Evolutionary conservation across 495 filamentous ascomycete species (phyloP).

Genomic region (Lepraria neglecta): DNA sequence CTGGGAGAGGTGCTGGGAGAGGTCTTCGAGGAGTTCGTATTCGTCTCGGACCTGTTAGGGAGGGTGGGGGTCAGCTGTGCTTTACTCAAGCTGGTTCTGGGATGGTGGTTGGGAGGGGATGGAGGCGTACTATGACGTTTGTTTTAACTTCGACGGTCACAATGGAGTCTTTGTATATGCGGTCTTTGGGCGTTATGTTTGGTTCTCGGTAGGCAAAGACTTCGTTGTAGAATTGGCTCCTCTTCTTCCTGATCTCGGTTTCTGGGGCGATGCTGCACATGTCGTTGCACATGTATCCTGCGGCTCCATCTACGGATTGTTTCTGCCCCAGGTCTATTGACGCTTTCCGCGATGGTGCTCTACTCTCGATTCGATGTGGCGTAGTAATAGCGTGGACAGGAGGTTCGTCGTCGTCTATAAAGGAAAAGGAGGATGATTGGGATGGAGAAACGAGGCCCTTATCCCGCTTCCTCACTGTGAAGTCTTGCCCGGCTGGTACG

Average conservation of each 20-base stretch:
- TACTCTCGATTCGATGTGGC: slow-evolving; percentile 23
- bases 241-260: slow-evolving; percentile 33
- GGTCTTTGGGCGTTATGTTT: slow-evolving; percentile 47
- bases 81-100: too few relatives aligned
- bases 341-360: slow-evolving; percentile 19
- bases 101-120: slow-evolving; percentile 2
- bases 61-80: too few relatives aligned
- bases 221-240: slow-evolving; percentile 54
- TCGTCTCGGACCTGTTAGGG: slow-evolving; percentile 34
- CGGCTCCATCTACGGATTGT: slow-evolving; percentile 10
- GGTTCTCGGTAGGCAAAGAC: slow-evolving; percentile 51
- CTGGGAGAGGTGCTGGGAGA: slow-evolving; percentile 62
- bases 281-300: not conserved
- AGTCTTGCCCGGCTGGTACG: slow-evolving; percentile 15
- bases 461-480: slow-evolving; percentile 24
- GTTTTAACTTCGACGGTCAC: slow-evolving; percentile 76
- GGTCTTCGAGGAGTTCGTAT: slow-evolving; percentile 55
- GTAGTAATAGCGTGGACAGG: slow-evolving; percentile 15
- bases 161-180: slow-evolving; percentile 57
- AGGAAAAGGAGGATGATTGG: slow-evolving; percentile 25
- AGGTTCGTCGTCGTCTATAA: slow-evolving; percentile 22
- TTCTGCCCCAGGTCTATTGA: slow-evolving; percentile 4
- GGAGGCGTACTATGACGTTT: slow-evolving; percentile 65
- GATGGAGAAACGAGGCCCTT: slow-evolving; percentile 26
- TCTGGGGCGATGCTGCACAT: slow-evolving; percentile 16